Percentiles rank a stretch among this genome's conserved stretches.
Conservation (phyloP, 345 rosid genomes). For the Erucastrum elatum region DNA sequence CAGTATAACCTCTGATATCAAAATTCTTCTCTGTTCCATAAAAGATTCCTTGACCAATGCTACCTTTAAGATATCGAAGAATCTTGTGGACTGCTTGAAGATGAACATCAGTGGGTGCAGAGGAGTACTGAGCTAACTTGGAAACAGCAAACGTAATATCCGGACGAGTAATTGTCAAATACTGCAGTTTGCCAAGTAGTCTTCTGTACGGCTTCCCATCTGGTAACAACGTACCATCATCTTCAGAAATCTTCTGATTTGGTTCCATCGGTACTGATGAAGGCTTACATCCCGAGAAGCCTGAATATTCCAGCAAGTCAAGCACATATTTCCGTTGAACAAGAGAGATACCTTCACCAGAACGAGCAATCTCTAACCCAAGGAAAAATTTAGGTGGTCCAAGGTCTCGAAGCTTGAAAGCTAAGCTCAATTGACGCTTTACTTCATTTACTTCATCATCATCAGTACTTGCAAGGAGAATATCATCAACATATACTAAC, state of each 20-base stretch:
- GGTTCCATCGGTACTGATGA: not conserved
- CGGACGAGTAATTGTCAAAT: not conserved
- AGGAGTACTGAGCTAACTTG: not conserved
- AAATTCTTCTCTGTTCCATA: too few species aligned
- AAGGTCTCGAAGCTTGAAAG: not conserved
- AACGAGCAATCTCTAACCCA: not conserved
- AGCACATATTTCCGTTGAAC: not conserved
- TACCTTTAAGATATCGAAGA: not conserved
- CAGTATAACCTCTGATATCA: too few species aligned
- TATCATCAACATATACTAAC: not conserved
- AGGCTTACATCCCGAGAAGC: not conserved
- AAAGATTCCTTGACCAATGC: too few species aligned
- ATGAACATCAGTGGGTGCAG: not conserved
- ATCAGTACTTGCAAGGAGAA: not conserved
- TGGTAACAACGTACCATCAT: not conserved
- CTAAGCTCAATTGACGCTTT: not conserved
- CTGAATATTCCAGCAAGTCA: not conserved
- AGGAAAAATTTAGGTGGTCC: not conserved
- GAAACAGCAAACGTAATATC: not conserved
- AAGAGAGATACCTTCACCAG: not conserved
- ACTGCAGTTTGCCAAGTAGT: not conserved
- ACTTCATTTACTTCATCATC: not conserved
- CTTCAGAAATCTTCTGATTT: not conserved
- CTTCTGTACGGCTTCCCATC: not conserved
- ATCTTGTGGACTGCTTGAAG: not conserved